Evolutionary conservation across 2,329 filamentous ascomycete species (phyloP), one percentile per base, ranked within the genome.

Genomic region (Elsinoe arachidis): DNA sequence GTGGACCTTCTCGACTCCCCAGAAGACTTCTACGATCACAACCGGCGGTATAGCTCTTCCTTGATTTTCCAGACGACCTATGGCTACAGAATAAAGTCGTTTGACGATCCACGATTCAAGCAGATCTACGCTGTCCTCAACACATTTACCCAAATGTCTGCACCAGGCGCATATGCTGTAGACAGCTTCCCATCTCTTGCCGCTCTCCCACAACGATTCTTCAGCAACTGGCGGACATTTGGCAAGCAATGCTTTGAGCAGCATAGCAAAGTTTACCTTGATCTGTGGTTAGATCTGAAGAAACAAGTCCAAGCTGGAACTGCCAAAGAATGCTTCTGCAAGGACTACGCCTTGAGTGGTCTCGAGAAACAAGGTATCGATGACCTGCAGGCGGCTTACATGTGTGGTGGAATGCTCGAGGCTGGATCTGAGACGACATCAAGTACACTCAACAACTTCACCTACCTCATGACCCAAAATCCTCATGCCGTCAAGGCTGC

Each of bases 21-120:
- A 1, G 58, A 66, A n/a, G 61, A 68, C 17, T 71, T 69, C 43
- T 64, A 68, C 33, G 58, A 61, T 17, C 65, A 67, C 55, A 71
- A 69, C 54, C 57, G 68, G 17, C 61, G 69, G 7, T 70, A 71
- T 57, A 64, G 67, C 1, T 66, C 67, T 4, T 64, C 63, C 21
- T 64, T 70, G 2, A 71, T 69, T 43, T 70, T 69, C 65, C 61
- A 66, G 1, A 65, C 70, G 7, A 67, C 68, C 1, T 70, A 70
- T 52, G 68, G 69, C 5, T 70, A 69, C 59, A 66, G 68, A 14
- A 69, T 69, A 17, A 53, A 53, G 49, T 53, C 49, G 19, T 53
- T 53, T 11, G 49, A 53, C 30, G 49, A 53, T 26, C 49, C 49
- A 3, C 33, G 49, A 11, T 53, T 53, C 49, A 53, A 53, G 34